phyloP scores from a whole-genome alignment of 106 monocot species.

The Agapanthus africanus region DNA sequence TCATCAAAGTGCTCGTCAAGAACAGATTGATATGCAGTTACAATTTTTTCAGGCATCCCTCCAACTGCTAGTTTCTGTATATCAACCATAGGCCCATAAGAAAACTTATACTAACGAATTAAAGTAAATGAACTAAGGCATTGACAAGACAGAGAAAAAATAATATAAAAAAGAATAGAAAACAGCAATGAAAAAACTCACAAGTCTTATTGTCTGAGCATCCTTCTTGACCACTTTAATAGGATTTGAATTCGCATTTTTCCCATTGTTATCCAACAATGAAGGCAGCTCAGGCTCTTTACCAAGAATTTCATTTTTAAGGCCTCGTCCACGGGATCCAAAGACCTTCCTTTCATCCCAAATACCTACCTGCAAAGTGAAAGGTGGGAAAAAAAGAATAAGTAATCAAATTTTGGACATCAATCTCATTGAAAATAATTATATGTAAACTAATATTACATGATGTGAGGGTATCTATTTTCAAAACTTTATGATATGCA shows the following conservation, averaged over 20 bases:
- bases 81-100: slow-evolving; percentile 1
- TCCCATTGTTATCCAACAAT: slow-evolving; percentile 46
- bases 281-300: slow-evolving; percentile 25
- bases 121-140: neutral
- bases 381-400: neutral
- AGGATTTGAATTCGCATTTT: slow-evolving; percentile 46
- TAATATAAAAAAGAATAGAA: slow-evolving; percentile 1
- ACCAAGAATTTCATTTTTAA: slow-evolving; percentile 87
- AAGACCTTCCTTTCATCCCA: slow-evolving; percentile 99
- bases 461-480: neutral
- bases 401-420: neutral
- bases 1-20: slow-evolving; percentile 71
- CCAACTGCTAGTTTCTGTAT: slow-evolving; percentile 91
- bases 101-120: neutral
- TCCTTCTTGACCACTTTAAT: slow-evolving; percentile 83
- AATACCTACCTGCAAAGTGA: slow-evolving; percentile 62
- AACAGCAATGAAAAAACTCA: slow-evolving; percentile 36
- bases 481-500: neutral
- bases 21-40: slow-evolving; percentile 76
- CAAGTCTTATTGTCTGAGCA: slow-evolving; percentile 70
- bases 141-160: slow-evolving; percentile 2
- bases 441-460: neutral
- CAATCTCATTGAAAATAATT: neutral
- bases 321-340: slow-evolving; percentile 75
- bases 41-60: slow-evolving; percentile 90